Evolutionary conservation across 2,329 filamentous ascomycete genomes (phyloP).

Genomic region (Penicillium sp.): DNA sequence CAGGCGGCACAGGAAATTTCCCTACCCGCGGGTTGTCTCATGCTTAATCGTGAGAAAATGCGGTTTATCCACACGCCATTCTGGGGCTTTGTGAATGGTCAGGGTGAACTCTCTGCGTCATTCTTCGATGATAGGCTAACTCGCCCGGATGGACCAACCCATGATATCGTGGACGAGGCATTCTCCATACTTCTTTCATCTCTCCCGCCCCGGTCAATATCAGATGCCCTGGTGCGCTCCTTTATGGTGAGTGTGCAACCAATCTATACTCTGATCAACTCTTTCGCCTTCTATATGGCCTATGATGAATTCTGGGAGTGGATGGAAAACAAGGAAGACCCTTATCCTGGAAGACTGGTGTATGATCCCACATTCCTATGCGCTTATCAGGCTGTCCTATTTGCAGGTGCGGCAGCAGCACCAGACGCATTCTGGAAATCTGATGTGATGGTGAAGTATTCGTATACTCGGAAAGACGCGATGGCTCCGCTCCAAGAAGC

Average conservation of each 20-base stretch:
- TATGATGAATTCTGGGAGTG: slow-evolving; percentile 13
- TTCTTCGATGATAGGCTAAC: slow-evolving; percentile 5
- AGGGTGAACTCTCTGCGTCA: background rate
- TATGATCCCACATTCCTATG: slow-evolving; percentile 12
- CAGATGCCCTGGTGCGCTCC: background rate
- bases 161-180: background rate
- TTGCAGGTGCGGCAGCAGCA: slow-evolving; percentile 2
- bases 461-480: background rate
- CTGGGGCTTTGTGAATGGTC: slow-evolving; percentile 8
- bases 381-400: slow-evolving; percentile 6
- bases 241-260: slow-evolving; percentile 8
- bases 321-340: background rate
- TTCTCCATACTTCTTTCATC: background rate
- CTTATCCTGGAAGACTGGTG: background rate
- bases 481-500: slow-evolving; percentile 5
- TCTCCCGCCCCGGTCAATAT: background rate
- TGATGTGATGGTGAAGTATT: background rate
- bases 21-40: too few species aligned
- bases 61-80: background rate
- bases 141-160: too few species aligned
- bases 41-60: too few species aligned
- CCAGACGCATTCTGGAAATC: background rate
- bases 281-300: background rate
- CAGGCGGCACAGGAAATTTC: too few species aligned
- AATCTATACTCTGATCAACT: slow-evolving; percentile 5